phyloP scores from a whole-genome alignment of 257 asterid species.

The Haberlea rhodopensis region DNA sequence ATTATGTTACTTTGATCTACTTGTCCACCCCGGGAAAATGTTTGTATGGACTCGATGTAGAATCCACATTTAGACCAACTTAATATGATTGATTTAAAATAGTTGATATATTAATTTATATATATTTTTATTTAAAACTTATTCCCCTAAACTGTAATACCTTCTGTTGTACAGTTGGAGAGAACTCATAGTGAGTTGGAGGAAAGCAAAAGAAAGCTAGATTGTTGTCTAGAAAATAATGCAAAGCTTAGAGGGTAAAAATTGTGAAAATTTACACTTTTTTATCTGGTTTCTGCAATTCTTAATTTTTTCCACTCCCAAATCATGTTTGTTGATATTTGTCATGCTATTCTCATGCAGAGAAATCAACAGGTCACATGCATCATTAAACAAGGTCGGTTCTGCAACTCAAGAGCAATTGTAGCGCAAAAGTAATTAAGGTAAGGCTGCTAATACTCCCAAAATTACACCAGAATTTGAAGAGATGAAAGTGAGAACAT shows the following conservation, averaged over 20 bases:
- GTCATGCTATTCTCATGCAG: conserved; percentile 40
- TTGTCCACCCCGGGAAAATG: too few relatives aligned
- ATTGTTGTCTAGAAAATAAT: conserved; percentile 63
- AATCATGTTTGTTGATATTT: conserved; percentile 15
- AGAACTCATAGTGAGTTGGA: conserved; percentile 63
- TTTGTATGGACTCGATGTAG: too few relatives aligned
- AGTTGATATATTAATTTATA: too few relatives aligned
- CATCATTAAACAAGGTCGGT: conserved; percentile 32
- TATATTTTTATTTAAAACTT: too few relatives aligned
- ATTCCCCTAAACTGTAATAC: conserved; percentile 20
- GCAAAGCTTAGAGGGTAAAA: conserved; percentile 64
- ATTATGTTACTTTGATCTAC: too few relatives aligned
- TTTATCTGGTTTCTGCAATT: conserved; percentile 13
- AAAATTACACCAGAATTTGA: background rate
- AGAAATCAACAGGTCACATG: conserved; percentile 56
- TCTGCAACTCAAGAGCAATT: conserved; percentile 40
- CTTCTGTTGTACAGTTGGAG: conserved; percentile 48
- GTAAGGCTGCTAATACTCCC: conserved; percentile 33
- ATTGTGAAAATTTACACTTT: conserved; percentile 12
- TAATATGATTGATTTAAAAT: too few relatives aligned
- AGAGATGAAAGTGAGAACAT: background rate
- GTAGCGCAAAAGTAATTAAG: conserved; percentile 60
- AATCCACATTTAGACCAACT: too few relatives aligned
- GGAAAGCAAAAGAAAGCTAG: conserved; percentile 58
- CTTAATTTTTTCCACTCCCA: conserved; percentile 13